Base-by-base conservation (phyloP, 805 yeast species). In the Saccharomycopsis malanga region DNA sequence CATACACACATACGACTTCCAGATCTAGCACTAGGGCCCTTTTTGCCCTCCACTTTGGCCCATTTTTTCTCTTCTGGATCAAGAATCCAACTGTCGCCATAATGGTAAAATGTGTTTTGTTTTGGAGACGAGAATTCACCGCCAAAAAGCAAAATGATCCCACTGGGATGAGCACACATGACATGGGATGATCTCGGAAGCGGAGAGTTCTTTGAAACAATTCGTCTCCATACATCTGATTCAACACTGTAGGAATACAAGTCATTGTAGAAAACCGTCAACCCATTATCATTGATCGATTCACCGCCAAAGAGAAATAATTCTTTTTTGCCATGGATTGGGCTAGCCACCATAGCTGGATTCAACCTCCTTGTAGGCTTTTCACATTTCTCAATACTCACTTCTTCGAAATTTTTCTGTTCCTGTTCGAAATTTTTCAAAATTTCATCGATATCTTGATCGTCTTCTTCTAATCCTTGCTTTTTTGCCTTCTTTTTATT, bases 91-190 rank as follows among this genome's bases (percentile, higher is more conserved):
- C 96, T 83, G 60, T 91, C 98, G 15, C 96, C 91, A 62, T 87
- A 91, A 64, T 91, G 98, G 62, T 93, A 93, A 64, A 91, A 91
- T 0, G 96, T 87, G 43, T 87, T 79, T 63, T 91, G 98, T 58
- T 91, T 91, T 3, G 98, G 98, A 14, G 95, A 85, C 1, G 96
- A 86, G 57, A 93, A 91, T 65, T 91, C 98, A 58, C 98, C 98
- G 42, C 98, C 98, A 66, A 87, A 93, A 70, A 91, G 65, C 50
- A 91, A 62, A 23, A 87, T 74, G 2, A 89, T 69, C 9, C 98
- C 98, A 2, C 88, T 78, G 1, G 96, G 95, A 64, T 91, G 98
- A 0, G 86, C 82, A 53, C 89, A 81, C 87, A 89, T 85, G 1
- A 95, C 85, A 56, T 94, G 96, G 0, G 96, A 87, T 0, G 95